phyloP scores from a whole-genome alignment of 2,329 filamentous ascomycete genomes.

The Neoascochyta sp. region DNA sequence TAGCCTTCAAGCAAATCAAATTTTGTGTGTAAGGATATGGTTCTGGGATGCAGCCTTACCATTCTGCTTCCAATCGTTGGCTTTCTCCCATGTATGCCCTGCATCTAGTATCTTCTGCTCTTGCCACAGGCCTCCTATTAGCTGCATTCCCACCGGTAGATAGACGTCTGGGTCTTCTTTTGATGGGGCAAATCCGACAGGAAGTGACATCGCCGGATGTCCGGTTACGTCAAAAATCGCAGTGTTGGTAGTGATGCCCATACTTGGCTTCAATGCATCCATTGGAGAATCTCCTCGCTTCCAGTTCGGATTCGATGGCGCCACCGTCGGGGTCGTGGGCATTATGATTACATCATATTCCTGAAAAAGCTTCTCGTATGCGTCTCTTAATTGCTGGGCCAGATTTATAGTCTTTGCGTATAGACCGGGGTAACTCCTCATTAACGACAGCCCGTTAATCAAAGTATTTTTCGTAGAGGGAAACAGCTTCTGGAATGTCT shows the following conservation, averaged over 20 bases:
- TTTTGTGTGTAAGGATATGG: no score
- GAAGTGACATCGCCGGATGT: constrained; percentile 30
- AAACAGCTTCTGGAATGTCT: constrained; percentile 50
- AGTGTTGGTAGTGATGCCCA: constrained; percentile 28
- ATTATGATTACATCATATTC: constrained; percentile 42
- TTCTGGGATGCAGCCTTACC: no score
- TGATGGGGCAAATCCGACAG: constrained; percentile 24
- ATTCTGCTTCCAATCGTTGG: constrained; percentile 23
- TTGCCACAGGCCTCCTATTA: constrained; percentile 38
- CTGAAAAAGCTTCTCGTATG: constrained; percentile 38
- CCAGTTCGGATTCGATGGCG: constrained; percentile 20
- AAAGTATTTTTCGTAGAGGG: constrained; percentile 48
- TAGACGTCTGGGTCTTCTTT: constrained; percentile 16
- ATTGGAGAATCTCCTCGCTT: constrained; percentile 26
- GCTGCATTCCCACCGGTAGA: constrained; percentile 41
- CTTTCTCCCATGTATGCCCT: constrained; percentile 27
- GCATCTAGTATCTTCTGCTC: constrained; percentile 33
- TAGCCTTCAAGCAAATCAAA: no score
- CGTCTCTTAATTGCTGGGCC: constrained; percentile 37
- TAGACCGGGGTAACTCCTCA: constrained; percentile 37
- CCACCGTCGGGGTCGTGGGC: constrained; percentile 37
- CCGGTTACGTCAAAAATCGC: constrained; percentile 31
- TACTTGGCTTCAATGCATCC: constrained; percentile 25
- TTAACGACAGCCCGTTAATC: constrained; percentile 41
- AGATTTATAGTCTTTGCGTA: constrained; percentile 44